phyloP scores from a whole-genome alignment of 257 asterid genomes.

The Verbascum thapsus region DNA sequence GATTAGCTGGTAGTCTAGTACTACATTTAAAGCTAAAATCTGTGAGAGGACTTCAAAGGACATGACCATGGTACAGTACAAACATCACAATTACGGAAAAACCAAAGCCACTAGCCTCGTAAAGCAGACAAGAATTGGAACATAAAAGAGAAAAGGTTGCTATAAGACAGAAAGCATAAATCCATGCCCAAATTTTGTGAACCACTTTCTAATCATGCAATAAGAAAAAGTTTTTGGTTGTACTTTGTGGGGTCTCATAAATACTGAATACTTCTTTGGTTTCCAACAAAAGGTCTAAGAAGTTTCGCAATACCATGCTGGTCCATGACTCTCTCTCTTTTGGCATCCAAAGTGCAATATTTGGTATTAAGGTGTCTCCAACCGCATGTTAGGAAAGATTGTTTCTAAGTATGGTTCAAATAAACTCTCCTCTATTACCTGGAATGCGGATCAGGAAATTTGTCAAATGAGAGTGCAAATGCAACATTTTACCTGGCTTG shows the following conservation, averaged over 20 bases:
- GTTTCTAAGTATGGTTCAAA: slow-evolving; percentile 29
- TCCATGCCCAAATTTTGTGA: slow-evolving; percentile 9
- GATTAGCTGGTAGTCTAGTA: neutral
- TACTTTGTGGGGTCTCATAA: slow-evolving; percentile 13
- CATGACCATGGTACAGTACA: neutral
- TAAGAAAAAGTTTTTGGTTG: slow-evolving; percentile 8
- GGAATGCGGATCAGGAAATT: slow-evolving; percentile 31
- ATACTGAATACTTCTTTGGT: slow-evolving; percentile 24
- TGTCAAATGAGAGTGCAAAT: slow-evolving; percentile 20
- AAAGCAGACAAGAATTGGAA: neutral
- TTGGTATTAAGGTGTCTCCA: slow-evolving; percentile 32
- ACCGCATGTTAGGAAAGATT: slow-evolving; percentile 23
- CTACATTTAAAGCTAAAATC: slow-evolving; percentile 13
- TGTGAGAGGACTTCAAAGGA: neutral
- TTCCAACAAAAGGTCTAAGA: slow-evolving; percentile 22
- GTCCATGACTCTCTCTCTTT: slow-evolving; percentile 25
- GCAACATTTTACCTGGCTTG: slow-evolving; percentile 8
- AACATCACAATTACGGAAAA: slow-evolving; percentile 1
- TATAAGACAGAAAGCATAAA: slow-evolving; percentile 15
- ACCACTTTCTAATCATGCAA: slow-evolving; percentile 24
- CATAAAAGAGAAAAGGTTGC: neutral
- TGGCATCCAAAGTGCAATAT: slow-evolving; percentile 27
- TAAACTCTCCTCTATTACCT: slow-evolving; percentile 32
- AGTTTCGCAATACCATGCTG: slow-evolving; percentile 30
- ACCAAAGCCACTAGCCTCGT: neutral